phyloP scores from a whole-genome alignment of 331 rosid genomes.

The Telfairia occidentalis region DNA sequence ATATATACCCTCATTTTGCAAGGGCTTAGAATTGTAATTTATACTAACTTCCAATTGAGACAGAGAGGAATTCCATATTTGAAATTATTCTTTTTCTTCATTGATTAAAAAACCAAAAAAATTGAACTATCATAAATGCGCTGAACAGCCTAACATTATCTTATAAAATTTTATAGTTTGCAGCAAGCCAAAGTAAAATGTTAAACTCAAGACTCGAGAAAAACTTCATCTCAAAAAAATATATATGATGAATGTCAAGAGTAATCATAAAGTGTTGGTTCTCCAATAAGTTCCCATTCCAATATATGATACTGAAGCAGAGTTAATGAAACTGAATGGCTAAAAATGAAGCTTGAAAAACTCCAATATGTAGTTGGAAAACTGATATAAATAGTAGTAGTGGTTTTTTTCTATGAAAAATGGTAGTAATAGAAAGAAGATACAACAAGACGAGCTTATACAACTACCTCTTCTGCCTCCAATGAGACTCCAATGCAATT shows the following conservation, averaged over 20 bases:
- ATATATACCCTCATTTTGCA: background rate
- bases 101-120: background rate
- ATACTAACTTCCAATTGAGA: background rate
- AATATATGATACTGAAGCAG: background rate
- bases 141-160: background rate
- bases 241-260: background rate
- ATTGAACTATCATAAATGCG: background rate
- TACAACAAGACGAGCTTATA: background rate
- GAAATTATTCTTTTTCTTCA: background rate
- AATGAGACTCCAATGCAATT: conserved; percentile 62
- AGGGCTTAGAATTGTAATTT: background rate
- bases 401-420: background rate
- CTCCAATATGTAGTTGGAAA: background rate
- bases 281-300: background rate
- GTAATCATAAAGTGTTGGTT: background rate
- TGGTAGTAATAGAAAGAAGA: background rate
- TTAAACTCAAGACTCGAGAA: background rate
- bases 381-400: background rate
- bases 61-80: background rate
- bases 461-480: conserved; percentile 66
- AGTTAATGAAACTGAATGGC: background rate
- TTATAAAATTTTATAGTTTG: background rate
- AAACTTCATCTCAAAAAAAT: background rate
- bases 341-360: background rate
- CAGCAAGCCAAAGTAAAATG: background rate